Evolutionary conservation across 1,139 yeast genomes (phyloP).

Genomic region (Saccharomyces pastorianus): DNA sequence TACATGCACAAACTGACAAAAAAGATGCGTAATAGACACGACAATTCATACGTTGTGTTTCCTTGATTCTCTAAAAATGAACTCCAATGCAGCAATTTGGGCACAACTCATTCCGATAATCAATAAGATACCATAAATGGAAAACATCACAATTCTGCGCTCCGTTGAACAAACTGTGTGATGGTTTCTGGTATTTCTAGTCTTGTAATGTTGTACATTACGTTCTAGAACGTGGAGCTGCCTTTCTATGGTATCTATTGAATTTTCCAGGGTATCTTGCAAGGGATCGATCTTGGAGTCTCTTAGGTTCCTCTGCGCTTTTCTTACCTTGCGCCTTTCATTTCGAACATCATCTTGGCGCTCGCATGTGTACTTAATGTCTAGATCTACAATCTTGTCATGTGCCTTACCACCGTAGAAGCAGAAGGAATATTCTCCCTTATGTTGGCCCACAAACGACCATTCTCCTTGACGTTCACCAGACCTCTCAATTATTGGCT

Average conservation of each 20-base stretch:
- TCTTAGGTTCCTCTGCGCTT: conserved; percentile 13
- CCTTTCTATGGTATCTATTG: conserved; percentile 55
- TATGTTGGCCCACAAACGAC: conserved; percentile 54
- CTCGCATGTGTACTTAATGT: conserved; percentile 40
- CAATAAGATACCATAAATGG: conserved; percentile 68
- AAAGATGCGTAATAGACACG: not conserved
- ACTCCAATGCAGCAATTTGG: conserved; percentile 77
- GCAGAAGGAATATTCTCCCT: conserved; percentile 91
- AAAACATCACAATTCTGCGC: conserved; percentile 76
- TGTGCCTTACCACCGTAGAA: conserved; percentile 83
- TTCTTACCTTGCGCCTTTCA: conserved; percentile 44
- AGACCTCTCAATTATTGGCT: conserved; percentile 46
- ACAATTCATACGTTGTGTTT: conserved; percentile 56
- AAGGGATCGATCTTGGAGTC: conserved; percentile 28
- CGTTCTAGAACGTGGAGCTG: conserved; percentile 60
- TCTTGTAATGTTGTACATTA: conserved; percentile 71
- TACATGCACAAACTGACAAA: not conserved
- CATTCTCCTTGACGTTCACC: conserved; percentile 84
- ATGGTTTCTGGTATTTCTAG: conserved; percentile 89
- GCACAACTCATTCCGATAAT: conserved; percentile 81
- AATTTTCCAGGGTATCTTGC: conserved; percentile 48
- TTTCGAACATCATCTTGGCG: conserved; percentile 62
- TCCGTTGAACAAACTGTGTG: conserved; percentile 86
- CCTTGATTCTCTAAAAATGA: conserved; percentile 78
- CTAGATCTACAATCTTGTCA: conserved; percentile 85